Evolutionary conservation across 2,329 filamentous ascomycete genomes (phyloP), one percentile per base, ranked within the genome.

Genomic region (Aspergillus uvarum): DNA sequence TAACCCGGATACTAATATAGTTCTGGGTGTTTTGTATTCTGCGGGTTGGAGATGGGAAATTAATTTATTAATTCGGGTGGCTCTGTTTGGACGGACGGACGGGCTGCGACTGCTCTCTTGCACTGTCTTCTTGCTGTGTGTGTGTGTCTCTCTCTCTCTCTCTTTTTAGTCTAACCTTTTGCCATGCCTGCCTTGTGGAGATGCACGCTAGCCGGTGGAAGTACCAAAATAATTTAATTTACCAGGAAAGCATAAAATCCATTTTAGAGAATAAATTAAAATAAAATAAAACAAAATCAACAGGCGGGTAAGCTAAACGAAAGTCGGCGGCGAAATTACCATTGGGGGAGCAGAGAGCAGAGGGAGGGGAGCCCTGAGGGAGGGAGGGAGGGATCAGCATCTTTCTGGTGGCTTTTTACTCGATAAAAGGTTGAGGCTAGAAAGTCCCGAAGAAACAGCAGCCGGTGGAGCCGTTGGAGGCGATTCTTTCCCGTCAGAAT

Each of bases 391-490:
- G 38, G 38, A 44, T 44, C 38, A 44, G 14, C 38, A 44, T 44
- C 53, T 38, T 48, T 10, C 5, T 19, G 56, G 51, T 42, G 24
- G 51, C 51, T 26, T 53, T 29, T 35, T 21, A 53, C 35, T 53
- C 51, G 51, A 55, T 35, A 32, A 47, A 58, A 35, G 54, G 56
- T 60, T 59, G 58, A 64, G 51, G 60, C 62, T 63, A 63, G 60
- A 65, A 67, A 65, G 59, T 60, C 59, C 65, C 65, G 63, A 63
- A 63, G 58, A 63, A 63, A 63, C 51, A 44, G 57, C 22, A 51
- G 48, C 50, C 21, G 58, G 65, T 65, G 65, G 65, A 59, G 59
- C 61, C 56, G 60, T 63, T 54, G 53, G 57, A 59, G 47, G 56
- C 38, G 38, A 44, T 4, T 7, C 38, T 44, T 44, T 44, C 38